Evolutionary conservation across 345 rosid species (phyloP), one percentile per base, ranked within the genome.

Genomic region (Sonneratia alba): DNA sequence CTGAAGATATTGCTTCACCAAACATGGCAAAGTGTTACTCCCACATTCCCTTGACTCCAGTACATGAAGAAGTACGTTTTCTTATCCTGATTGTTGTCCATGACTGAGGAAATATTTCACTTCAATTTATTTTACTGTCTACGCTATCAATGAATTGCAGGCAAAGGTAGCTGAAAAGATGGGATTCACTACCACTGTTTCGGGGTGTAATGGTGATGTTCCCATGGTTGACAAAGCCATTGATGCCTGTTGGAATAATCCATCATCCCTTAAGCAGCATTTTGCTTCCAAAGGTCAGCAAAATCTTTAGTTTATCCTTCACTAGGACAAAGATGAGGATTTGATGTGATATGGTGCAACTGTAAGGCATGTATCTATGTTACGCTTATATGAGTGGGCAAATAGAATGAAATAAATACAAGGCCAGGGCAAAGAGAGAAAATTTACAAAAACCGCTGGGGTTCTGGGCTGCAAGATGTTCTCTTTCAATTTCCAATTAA

Each of bases 221-320:
- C 99, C 98, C 19, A 90, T 96, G 96, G 96, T 96, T 73, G 99
- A 92, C 82, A 96, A 92, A 84, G 90, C 90, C 68, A 97, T 96
- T 76, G 95, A 92, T 80, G 83, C 96, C 70, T 81, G 82, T 73
- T 96, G 97, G 91, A 89, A 86, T 81, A 88, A 84, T 74, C 90
- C 84, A 80, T 72, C 86, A 27, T 55, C 91, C 15, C 74, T 71
- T 49, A 83, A 76, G 79, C 77, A 72, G 78, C 78, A 80, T 56
- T 70, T 76, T 70, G 74, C 83, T 66, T 86, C 94, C 19, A 84
- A 81, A 88, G 97, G 99, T 90, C 56, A 71, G 65, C 56, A 57
- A 42, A 56, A 56, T 56, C 22, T 21, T 21, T 56, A 21, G n/a
- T 22, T n/a, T 57, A 22, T 7, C 34, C 32, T 49, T 66, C 67